Conservation (phyloP, 257 asterid species). For the Agastache rugosa region DNA sequence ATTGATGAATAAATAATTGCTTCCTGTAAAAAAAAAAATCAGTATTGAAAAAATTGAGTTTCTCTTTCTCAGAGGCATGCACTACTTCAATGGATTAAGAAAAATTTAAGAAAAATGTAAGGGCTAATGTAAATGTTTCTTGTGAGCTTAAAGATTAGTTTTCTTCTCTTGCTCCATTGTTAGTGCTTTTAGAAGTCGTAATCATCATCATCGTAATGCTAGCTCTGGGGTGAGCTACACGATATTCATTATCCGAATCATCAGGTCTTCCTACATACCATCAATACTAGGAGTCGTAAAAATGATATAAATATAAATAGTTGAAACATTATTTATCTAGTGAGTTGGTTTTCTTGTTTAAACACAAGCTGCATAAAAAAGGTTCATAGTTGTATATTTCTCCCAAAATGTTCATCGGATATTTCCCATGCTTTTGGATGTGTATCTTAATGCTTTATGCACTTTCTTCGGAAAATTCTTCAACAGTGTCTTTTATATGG, state of each 20-base stretch:
- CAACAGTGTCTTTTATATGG: background rate
- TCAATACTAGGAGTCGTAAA: background rate
- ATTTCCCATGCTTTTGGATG: slow-evolving; percentile 9
- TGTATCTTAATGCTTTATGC: background rate
- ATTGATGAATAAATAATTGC: slow-evolving; percentile 20
- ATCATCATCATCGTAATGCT: background rate
- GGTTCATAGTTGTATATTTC: background rate
- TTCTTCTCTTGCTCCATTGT: slow-evolving; percentile 4
- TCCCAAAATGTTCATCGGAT: background rate
- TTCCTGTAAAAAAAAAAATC: background rate
- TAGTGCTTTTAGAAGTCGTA: background rate
- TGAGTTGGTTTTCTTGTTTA: background rate
- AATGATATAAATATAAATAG: background rate
- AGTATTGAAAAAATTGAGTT: background rate
- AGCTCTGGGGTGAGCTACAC: background rate
- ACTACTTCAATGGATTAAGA: background rate
- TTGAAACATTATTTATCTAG: background rate
- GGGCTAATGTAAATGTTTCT: background rate
- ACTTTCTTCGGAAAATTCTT: background rate
- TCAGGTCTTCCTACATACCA: background rate
- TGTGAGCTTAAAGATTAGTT: background rate
- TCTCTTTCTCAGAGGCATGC: slow-evolving; percentile 4
- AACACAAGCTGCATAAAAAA: slow-evolving; percentile 1
- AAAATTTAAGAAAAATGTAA: slow-evolving; percentile 17
- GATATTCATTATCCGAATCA: background rate